phyloP scores from a whole-genome alignment of 2,329 filamentous ascomycete genomes.

The Ceratocystis eucalypticola region DNA sequence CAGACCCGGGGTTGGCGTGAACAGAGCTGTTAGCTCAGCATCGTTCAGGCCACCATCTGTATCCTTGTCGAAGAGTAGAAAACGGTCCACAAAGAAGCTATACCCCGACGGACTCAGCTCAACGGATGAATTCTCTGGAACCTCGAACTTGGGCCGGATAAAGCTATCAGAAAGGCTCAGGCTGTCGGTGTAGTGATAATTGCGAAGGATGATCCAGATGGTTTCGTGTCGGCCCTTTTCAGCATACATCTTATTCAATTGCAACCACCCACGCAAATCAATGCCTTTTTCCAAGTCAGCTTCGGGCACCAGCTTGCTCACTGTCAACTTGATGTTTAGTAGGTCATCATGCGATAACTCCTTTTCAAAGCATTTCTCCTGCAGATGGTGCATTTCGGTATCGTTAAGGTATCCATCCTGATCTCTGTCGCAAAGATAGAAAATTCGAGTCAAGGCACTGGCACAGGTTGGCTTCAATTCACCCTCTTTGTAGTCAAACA shows the following conservation, averaged over 20 bases:
- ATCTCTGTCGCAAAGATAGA: conserved; percentile 92
- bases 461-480: conserved; percentile 79
- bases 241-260: conserved; percentile 89
- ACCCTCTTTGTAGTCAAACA: conserved; percentile 91
- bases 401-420: conserved; percentile 89
- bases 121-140: conserved; percentile 80
- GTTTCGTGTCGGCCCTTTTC: conserved; percentile 97
- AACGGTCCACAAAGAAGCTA: conserved; percentile 93
- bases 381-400: conserved; percentile 79
- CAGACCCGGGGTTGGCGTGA: conserved; percentile 82
- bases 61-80: conserved; percentile 89
- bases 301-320: conserved; percentile 53
- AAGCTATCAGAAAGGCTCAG: conserved; percentile 83
- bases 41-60: conserved; percentile 91
- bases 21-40: conserved; percentile 69
- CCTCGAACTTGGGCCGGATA: conserved; percentile 84
- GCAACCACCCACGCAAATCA: conserved; percentile 68
- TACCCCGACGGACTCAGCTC: conserved; percentile 91
- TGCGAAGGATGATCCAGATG: conserved; percentile 90
- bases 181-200: conserved; percentile 93
- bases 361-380: conserved; percentile 84
- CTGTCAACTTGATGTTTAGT: conserved; percentile 78
- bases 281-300: conserved; percentile 58
- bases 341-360: conserved; percentile 68
- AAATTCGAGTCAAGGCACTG: conserved; percentile 75